Conservation (phyloP, 306 rosid species). For the Pterocarpus santalinus region DNA sequence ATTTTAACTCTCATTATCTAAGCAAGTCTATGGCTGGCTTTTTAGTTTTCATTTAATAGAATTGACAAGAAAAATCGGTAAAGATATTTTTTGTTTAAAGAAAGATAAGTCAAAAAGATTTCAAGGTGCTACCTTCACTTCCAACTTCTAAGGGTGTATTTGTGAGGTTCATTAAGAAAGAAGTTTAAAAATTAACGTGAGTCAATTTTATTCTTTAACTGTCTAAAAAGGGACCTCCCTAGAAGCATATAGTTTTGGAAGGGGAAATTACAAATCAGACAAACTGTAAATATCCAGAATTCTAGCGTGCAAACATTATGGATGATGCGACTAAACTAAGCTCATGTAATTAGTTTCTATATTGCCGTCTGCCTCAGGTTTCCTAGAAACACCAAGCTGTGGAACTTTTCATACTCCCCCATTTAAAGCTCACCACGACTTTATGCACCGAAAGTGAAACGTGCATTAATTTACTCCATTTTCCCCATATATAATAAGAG, state of each 20-base stretch:
- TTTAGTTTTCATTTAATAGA: slow-evolving; percentile 15
- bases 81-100: not conserved
- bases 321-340: not conserved
- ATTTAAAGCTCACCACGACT: not conserved
- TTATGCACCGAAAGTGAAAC: not conserved
- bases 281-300: not conserved
- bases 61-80: not conserved
- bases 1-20: not conserved
- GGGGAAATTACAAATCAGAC: slow-evolving; percentile 3
- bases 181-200: too few relatives aligned
- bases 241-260: slow-evolving; percentile 17
- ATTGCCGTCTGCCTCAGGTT: not conserved
- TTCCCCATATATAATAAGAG: too few relatives aligned
- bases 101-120: not conserved
- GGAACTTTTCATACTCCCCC: not conserved
- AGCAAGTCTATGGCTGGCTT: not conserved
- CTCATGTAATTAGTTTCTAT: not conserved
- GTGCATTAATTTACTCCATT: not conserved
- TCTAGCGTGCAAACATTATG: not conserved
- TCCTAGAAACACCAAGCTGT: slow-evolving; percentile 23
- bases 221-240: slow-evolving; percentile 34
- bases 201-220: too few relatives aligned
- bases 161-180: too few relatives aligned
- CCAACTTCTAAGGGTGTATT: not conserved
- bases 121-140: not conserved